A percentile compares a stretch with the other conserved stretches of the same genome.
These are phyloP conservation scores for Magnolia kwangsiensis DNA, from an alignment of 164 flowering plant genomes.

Conservation along the genomic window DNA sequence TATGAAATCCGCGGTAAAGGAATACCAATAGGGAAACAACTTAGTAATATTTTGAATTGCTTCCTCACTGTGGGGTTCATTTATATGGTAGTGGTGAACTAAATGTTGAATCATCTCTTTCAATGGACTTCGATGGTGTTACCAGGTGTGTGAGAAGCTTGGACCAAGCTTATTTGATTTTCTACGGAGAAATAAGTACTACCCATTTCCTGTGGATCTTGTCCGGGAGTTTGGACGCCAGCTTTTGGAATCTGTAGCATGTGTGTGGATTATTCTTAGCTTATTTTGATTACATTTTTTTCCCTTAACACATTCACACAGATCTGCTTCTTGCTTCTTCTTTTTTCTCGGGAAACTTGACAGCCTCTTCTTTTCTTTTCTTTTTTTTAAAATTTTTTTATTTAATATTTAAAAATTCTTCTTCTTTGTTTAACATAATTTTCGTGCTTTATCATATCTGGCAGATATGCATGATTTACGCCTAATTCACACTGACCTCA, in stretches of 20 bases:
- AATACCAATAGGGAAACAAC: background rate
- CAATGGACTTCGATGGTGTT: conserved; percentile 60
- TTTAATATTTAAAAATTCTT: background rate
- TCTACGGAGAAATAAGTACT: conserved; percentile 77
- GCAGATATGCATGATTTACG: conserved; percentile 87
- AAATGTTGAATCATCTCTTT: conserved; percentile 45
- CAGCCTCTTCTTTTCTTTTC: background rate
- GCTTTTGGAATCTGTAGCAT: conserved; percentile 97
- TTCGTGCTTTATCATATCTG: conserved; percentile 19
- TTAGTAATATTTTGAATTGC: background rate
- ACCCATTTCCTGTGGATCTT: conserved; percentile 87
- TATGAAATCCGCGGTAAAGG: background rate
- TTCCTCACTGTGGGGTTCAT: conserved; percentile 9
- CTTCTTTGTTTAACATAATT: conserved; percentile 14
- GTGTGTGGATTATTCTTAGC: conserved; percentile 67
- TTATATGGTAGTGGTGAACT: conserved; percentile 22
- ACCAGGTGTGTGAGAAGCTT: conserved; percentile 98
- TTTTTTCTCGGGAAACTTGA: conserved; percentile 18
- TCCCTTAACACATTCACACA: conserved; percentile 3
- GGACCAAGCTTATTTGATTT: conserved; percentile 97
- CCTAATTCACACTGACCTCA: conserved; percentile 86
- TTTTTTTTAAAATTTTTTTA: too few species aligned
- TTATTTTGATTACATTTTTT: conserved; percentile 12
- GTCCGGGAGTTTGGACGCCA: conserved; percentile 92
- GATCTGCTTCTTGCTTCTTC: conserved; percentile 18